phyloP scores from a whole-genome alignment of 495 filamentous ascomycete species.

The Penicillium fimorum region DNA sequence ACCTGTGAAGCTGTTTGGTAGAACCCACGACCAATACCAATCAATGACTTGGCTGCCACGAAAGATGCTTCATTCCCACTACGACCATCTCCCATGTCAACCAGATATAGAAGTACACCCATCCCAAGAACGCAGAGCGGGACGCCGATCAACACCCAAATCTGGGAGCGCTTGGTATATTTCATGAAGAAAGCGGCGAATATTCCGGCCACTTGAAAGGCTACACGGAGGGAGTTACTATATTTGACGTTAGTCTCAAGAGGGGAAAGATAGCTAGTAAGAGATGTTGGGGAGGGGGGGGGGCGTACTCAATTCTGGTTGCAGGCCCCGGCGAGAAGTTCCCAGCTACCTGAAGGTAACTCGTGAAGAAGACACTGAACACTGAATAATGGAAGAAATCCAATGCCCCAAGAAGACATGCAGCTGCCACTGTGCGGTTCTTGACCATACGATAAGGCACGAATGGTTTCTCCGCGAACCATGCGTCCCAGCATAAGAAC shows the following conservation, averaged over 20 bases:
- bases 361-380: slow-evolving; percentile 28
- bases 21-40: slow-evolving; percentile 27
- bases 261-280: background rate
- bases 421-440: slow-evolving; percentile 58
- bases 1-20: slow-evolving; percentile 29
- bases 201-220: slow-evolving; percentile 28
- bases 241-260: background rate
- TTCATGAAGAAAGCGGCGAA: slow-evolving; percentile 29
- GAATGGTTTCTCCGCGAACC: slow-evolving; percentile 66
- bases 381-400: slow-evolving; percentile 31
- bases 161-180: slow-evolving; percentile 26
- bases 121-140: slow-evolving; percentile 27
- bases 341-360: slow-evolving; percentile 27
- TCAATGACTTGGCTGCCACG: slow-evolving; percentile 23
- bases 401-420: slow-evolving; percentile 25
- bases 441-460: slow-evolving; percentile 66
- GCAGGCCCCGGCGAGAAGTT: slow-evolving; percentile 20
- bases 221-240: slow-evolving; percentile 28
- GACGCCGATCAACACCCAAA: slow-evolving; percentile 26
- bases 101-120: slow-evolving; percentile 27
- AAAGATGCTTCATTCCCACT: slow-evolving; percentile 26
- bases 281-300: background rate
- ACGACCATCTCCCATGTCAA: slow-evolving; percentile 22
- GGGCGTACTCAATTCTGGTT: slow-evolving; percentile 25
- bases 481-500: slow-evolving; percentile 56